A percentile compares a stretch with the other conserved stretches of the same genome.
Evolutionary conservation across 31 red algal genomes (phyloP).

Genomic region (Asparagopsis taxiformis): DNA sequence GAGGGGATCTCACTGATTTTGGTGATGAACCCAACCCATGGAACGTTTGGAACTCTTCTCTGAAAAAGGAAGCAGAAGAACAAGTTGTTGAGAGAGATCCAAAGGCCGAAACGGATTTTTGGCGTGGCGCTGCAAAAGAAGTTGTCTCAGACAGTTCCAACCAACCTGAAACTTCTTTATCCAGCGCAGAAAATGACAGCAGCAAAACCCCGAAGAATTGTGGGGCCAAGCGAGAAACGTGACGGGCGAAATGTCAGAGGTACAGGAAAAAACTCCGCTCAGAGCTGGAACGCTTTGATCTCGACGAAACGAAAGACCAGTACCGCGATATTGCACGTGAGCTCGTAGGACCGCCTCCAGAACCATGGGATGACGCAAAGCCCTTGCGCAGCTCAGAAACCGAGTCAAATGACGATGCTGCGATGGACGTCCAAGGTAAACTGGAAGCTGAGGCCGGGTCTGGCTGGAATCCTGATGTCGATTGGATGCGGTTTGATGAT

Average conservation of each 20-base stretch:
- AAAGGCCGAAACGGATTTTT: slow-evolving; percentile 70
- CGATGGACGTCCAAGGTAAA: not conserved
- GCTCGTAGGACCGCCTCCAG: slow-evolving; percentile 45
- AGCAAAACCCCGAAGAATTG: slow-evolving; percentile 19
- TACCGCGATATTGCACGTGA: slow-evolving; percentile 76
- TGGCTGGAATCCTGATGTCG: slow-evolving; percentile 63
- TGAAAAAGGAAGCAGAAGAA: not conserved
- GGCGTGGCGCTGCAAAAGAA: slow-evolving; percentile 56
- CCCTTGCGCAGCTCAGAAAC: slow-evolving; percentile 1
- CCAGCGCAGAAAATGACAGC: not conserved
- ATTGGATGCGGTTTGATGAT: slow-evolving; percentile 72
- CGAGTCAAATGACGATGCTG: not conserved
- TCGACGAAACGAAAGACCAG: slow-evolving; percentile 29
- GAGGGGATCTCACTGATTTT: slow-evolving; percentile 21
- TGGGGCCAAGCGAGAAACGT: slow-evolving; percentile 62
- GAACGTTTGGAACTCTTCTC: slow-evolving; percentile 43
- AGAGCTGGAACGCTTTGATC: slow-evolving; percentile 55
- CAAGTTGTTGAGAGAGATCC: slow-evolving; percentile 28
- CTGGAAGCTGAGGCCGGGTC: slow-evolving; percentile 13
- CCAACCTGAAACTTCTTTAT: not conserved
- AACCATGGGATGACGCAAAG: slow-evolving; percentile 19
- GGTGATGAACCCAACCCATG: slow-evolving; percentile 21
- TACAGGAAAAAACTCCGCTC: slow-evolving; percentile 49
- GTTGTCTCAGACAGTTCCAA: too few species aligned
- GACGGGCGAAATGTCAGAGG: slow-evolving; percentile 50